Base-by-base conservation (phyloP, 768 basidiomycete genomes). In the Lentinula detonsa region DNA sequence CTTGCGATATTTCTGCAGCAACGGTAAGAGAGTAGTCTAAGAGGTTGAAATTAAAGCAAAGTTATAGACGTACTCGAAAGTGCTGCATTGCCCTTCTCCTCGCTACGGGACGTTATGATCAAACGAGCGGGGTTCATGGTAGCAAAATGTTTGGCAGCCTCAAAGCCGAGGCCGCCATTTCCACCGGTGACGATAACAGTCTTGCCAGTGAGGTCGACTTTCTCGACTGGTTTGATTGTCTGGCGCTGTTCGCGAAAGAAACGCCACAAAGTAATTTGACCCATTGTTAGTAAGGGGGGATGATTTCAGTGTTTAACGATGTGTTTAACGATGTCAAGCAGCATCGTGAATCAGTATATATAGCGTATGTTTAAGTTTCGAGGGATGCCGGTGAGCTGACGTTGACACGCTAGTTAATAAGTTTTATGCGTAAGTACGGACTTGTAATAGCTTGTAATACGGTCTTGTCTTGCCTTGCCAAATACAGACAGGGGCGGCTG, bases 161-260 rank as follows among this genome's bases (percentile, higher is more conserved):
- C 72, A 3, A 75, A 65, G 0, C 75, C 75, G 31, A 74, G 65
- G 3, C 73, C 74, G 1, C 64, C 61, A 59, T 73, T 75, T 18
- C 71, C 72, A 0, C 74, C 74, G 23, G 73, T 64, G 51, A 75
- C 63, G 8, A 69, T 59, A 48, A 75, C 68, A 0, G 67, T 72
- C 50, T 72, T 69, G 3, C 72, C 75, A 3, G 66, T 52, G 3
- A 75, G 61, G 56, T 75, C 66, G 0, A 43, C 59, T 9, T 8
- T 59, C 39, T 70, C 65, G 1, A 67, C 67, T 3, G 67, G 55
- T 13, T 48, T 48, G 42, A 59, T n/a, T 16, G 34, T 50, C n/a
- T 50, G 45, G 21, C 23, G 50, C 37, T 59, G 58, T 31, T 59
- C 58, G 58, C 58, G 39, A 28, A 50, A 28, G 28, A 59, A 59